These are phyloP conservation scores for Tagetes erecta DNA, from an alignment of 129 eudicot species.

Conservation along the genomic window DNA sequence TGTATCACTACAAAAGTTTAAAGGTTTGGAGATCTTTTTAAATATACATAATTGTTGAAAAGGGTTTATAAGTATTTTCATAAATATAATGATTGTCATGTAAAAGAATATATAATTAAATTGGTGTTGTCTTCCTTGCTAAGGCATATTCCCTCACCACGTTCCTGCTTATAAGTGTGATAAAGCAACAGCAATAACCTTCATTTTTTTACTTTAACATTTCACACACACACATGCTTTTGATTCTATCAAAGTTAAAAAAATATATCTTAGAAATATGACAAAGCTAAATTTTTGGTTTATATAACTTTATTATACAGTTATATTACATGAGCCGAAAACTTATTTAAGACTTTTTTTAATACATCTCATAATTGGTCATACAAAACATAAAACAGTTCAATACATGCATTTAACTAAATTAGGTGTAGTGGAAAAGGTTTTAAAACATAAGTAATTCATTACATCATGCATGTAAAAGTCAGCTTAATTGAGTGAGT, in stretches of 20 bases:
- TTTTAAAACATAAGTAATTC: too few species aligned
- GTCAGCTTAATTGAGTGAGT: too few species aligned
- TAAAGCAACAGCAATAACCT: conserved; percentile 20
- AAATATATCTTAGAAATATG: background rate
- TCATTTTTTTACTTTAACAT: background rate
- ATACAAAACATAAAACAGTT: too few species aligned
- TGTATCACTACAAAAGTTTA: conserved; percentile 20
- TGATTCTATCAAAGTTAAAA: background rate
- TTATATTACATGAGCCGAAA: too few species aligned
- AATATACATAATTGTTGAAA: background rate
- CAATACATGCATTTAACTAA: too few species aligned
- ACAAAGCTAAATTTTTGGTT: background rate
- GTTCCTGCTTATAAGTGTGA: conserved; percentile 4
- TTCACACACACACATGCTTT: background rate
- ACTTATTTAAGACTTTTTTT: too few species aligned
- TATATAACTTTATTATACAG: too few species aligned
- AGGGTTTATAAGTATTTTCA: background rate
- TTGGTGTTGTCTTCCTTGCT: conserved; percentile 8
- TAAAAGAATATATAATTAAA: background rate
- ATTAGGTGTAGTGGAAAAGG: too few species aligned
- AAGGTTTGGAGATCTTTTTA: background rate
- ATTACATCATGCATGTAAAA: too few species aligned
- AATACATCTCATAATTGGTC: too few species aligned
- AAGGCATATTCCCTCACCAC: conserved; percentile 14
- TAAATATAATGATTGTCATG: background rate